phyloP scores from a whole-genome alignment of 768 basidiomycete species.

The Lentinus brumalis region DNA sequence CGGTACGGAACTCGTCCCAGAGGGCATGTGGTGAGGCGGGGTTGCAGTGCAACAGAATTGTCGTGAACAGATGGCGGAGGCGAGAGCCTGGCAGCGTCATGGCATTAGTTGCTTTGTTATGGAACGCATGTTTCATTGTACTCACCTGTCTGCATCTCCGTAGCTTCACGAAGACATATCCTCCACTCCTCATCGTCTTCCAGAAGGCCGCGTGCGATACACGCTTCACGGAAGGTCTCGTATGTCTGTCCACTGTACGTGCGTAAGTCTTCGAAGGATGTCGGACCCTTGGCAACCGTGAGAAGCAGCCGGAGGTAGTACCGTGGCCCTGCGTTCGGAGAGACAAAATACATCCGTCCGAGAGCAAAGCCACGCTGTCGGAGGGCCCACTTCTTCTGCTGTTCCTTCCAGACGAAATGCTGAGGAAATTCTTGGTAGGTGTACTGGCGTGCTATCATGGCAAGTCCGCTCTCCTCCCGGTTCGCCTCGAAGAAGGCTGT shows the following conservation, averaged over 20 bases:
- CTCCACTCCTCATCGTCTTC: conserved; percentile 46
- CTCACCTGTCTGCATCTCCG: conserved; percentile 43
- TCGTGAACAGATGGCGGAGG: conserved; percentile 42
- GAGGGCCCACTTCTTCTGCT: conserved; percentile 31
- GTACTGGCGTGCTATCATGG: conserved; percentile 16
- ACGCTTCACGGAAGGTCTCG: conserved; percentile 42
- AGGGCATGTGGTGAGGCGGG: conserved; percentile 37
- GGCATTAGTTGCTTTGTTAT: too few species aligned
- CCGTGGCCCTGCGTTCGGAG: conserved; percentile 37
- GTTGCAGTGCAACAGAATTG: conserved; percentile 35
- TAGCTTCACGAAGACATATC: too few species aligned
- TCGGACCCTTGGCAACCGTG: conserved; percentile 40
- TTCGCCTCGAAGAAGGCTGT: conserved; percentile 32
- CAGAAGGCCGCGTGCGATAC: conserved; percentile 42
- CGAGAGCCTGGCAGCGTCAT: conserved; percentile 39
- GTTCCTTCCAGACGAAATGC: conserved; percentile 29
- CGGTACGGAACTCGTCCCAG: conserved; percentile 45
- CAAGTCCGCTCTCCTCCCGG: conserved; percentile 17
- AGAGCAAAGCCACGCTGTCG: conserved; percentile 36
- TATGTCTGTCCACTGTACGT: conserved; percentile 29
- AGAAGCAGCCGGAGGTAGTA: conserved; percentile 46
- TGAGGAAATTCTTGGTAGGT: conserved; percentile 44
- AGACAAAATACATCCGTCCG: conserved; percentile 43
- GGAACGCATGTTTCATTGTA: too few species aligned
- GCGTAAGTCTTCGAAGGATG: conserved; percentile 27